Evolutionary conservation across 2,329 filamentous ascomycete genomes (phyloP), one percentile per base, ranked within the genome.

Genomic region (Trichophyton mentagrophytes): DNA sequence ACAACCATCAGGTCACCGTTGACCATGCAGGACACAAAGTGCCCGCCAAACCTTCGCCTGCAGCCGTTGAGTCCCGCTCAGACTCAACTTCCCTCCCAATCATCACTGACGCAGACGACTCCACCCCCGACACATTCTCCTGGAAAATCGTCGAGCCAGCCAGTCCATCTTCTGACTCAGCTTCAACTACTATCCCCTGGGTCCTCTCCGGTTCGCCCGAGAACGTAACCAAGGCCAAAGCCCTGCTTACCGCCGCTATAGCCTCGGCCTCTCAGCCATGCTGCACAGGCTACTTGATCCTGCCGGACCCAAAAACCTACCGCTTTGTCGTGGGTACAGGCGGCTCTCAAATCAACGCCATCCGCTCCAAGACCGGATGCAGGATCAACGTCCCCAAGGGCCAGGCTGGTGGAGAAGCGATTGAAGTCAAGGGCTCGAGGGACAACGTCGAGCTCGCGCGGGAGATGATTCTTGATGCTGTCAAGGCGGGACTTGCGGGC

Each of bases 381-480:
- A 90, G 88, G 76, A 95, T 99, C 71, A 90, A 91, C 65, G 92
- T 99, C 46, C 93, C 93, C 22, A 85, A 89, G 66, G 86, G 89
- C 69, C 88, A 95, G 73, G 78, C 78, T 42, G 76, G 78, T 66
- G 81, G 79, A 22, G 91, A 96, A 74, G 89, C 92, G 3, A 96
- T 99, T 71, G 90, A 96, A 77, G 88, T 99, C 68, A 80, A 87
- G 40, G 93, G 93, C 44, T 82, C 81, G 60, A 83, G 82, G 69
- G 87, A 90, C 15, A 90, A 89, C 11, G 84, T 95, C 42, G 89
- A 96, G 74, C 82, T 88, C 73, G 93, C 93, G 57, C 90, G 87
- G 77, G 85, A 95, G 62, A 80, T 95, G 71, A 96, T 99, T 64
- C 77, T 99, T 64, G 85, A 89, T 63, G 88, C 90, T 65, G 88